Evolutionary conservation across 2,329 filamentous ascomycete species (phyloP).

Genomic region (Chaetomium globosum): DNA sequence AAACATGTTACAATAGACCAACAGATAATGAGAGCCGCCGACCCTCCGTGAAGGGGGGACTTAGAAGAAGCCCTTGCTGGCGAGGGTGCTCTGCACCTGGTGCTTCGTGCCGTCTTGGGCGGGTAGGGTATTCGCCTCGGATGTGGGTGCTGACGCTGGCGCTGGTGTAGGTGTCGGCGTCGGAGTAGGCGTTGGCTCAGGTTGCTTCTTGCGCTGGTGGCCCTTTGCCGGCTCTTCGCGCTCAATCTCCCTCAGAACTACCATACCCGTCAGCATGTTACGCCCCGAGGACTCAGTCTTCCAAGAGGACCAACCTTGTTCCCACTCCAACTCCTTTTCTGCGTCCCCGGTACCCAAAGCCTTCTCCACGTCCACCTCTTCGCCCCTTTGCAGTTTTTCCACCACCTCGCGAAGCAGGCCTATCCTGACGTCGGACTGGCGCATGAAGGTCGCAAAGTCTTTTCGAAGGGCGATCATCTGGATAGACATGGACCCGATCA

Average conservation of each 20-base stretch:
- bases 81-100: conserved; percentile 23
- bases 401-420: conserved; percentile 74
- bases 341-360: conserved; percentile 76
- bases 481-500: conserved; percentile 95
- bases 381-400: conserved; percentile 68
- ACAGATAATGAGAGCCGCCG: conserved; percentile 24
- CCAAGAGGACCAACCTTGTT: conserved; percentile 58
- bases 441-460: conserved; percentile 70
- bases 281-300: too few relatives aligned
- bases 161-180: conserved; percentile 34
- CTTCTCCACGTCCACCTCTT: conserved; percentile 83
- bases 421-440: conserved; percentile 79
- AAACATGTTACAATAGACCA: conserved; percentile 60
- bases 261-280: conserved; percentile 22
- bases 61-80: conserved; percentile 53
- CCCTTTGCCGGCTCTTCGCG: conserved; percentile 60
- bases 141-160: conserved; percentile 33
- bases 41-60: neutral
- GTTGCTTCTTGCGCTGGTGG: conserved; percentile 48
- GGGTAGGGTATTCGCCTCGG: conserved; percentile 37
- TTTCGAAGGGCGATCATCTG: conserved; percentile 83
- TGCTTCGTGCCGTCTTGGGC: conserved; percentile 30
- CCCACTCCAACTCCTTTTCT: conserved; percentile 80
- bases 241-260: conserved; percentile 69
- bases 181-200: conserved; percentile 35